Percentiles rank a stretch among this genome's conserved stretches.
Evolutionary conservation across 2,329 filamentous ascomycete species (phyloP).

Genomic region (Phialophora expanda): DNA sequence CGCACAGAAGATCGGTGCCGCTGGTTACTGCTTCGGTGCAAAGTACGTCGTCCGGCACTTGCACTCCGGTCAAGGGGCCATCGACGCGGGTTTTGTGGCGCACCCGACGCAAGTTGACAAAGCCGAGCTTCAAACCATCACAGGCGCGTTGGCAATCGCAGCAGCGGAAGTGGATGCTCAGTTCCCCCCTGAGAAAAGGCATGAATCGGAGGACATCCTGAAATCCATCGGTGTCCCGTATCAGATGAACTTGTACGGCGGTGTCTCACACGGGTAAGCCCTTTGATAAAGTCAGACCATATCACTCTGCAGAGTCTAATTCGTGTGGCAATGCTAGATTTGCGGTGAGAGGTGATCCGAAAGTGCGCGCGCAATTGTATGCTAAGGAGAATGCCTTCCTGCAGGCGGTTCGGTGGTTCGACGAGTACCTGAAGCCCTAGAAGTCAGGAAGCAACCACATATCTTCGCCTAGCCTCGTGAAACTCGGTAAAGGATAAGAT

Average conservation of each 20-base stretch:
- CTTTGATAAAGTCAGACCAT: background rate
- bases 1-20: conserved; percentile 36
- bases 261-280: conserved; percentile 69
- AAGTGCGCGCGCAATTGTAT: conserved; percentile 63
- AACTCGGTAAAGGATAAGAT: background rate
- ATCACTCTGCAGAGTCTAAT: background rate
- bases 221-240: conserved; percentile 61
- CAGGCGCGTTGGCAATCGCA: conserved; percentile 69
- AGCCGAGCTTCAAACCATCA: conserved; percentile 68
- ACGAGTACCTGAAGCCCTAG: conserved; percentile 5
- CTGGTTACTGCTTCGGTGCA: conserved; percentile 39
- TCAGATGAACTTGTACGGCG: conserved; percentile 76
- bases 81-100: conserved; percentile 73
- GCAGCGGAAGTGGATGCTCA: conserved; percentile 66
- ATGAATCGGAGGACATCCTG: conserved; percentile 68
- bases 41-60: conserved; percentile 73
- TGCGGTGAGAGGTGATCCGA: conserved; percentile 68
- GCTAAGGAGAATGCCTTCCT: conserved; percentile 65
- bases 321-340: conserved; percentile 44
- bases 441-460: background rate
- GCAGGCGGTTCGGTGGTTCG: conserved; percentile 17
- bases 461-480: background rate
- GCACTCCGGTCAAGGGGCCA: conserved; percentile 48
- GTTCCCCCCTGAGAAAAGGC: conserved; percentile 67
- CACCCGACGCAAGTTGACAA: conserved; percentile 76